These are phyloP conservation scores for Fusarium sp. DNA, from an alignment of 2,329 filamentous ascomycete genomes.

Conservation along the genomic window DNA sequence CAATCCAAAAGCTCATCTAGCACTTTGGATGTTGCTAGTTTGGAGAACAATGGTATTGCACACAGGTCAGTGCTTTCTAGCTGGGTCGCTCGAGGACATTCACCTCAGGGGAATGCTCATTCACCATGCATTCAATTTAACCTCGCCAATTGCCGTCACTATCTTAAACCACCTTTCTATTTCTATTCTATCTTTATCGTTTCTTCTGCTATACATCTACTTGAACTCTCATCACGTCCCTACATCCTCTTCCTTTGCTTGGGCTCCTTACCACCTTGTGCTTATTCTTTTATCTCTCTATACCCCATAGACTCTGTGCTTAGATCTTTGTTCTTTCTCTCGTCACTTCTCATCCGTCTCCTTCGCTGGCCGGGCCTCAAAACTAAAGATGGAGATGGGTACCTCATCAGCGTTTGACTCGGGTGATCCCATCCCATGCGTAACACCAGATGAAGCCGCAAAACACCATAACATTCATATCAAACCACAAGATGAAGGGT, in stretches of 20 bases:
- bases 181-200: constrained; percentile 16
- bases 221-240: not conserved
- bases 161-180: not conserved
- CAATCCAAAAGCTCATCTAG: constrained; percentile 3
- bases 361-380: not conserved
- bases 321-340: not conserved
- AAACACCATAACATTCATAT: constrained; percentile 39
- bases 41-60: constrained; percentile 29
- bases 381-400: not conserved
- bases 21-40: constrained; percentile 1
- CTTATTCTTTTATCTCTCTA: constrained; percentile 2
- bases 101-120: not conserved
- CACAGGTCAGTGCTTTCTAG: not conserved
- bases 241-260: not conserved
- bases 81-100: not conserved
- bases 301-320: constrained; percentile 5
- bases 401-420: not conserved
- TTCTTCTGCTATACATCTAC: not conserved
- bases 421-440: not conserved
- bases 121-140: constrained; percentile 23
- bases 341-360: not conserved
- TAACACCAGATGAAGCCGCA: not conserved
- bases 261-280: not conserved
- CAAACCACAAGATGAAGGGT: constrained; percentile 35
- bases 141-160: not conserved